Conservation (phyloP, 2,329 filamentous ascomycete species). For the Didymella segeticola region DNA sequence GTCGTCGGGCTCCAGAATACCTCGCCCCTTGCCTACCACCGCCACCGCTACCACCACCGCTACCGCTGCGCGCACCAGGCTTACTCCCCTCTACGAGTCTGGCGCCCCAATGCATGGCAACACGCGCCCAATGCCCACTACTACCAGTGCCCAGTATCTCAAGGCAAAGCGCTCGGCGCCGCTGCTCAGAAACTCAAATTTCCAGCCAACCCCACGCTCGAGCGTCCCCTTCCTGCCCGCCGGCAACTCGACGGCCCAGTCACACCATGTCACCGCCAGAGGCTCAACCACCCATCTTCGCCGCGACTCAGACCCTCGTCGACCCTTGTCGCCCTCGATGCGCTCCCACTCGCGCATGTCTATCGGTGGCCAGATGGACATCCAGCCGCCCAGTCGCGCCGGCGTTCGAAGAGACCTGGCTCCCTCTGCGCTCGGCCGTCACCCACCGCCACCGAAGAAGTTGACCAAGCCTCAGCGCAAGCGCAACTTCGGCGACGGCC, state of each 20-base stretch:
- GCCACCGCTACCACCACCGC: no score
- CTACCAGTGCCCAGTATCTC: slow-evolving; percentile 62
- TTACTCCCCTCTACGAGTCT: slow-evolving; percentile 94
- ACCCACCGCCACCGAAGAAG: slow-evolving; percentile 63
- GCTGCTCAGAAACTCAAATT: slow-evolving; percentile 56
- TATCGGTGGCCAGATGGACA: slow-evolving; percentile 57
- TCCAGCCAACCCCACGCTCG: slow-evolving; percentile 65
- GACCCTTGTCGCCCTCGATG: slow-evolving; percentile 55
- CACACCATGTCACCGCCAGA: slow-evolving; percentile 79
- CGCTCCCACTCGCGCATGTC: slow-evolving; percentile 57
- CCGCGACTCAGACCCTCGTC: slow-evolving; percentile 76
- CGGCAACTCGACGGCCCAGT: slow-evolving; percentile 74
- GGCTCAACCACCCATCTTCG: slow-evolving; percentile 74
- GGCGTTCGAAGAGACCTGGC: slow-evolving; percentile 54
- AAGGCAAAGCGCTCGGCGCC: slow-evolving; percentile 68
- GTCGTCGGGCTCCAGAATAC: slow-evolving; percentile 71
- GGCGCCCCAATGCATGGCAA: slow-evolving; percentile 72
- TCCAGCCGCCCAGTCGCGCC: slow-evolving; percentile 57
- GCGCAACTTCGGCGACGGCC: slow-evolving; percentile 79
- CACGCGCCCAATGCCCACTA: slow-evolving; percentile 62
- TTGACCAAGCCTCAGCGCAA: slow-evolving; percentile 39
- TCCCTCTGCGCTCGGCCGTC: slow-evolving; percentile 57
- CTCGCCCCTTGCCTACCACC: slow-evolving; percentile 77
- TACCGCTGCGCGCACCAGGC: slow-evolving; percentile 55
- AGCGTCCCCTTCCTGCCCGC: slow-evolving; percentile 80